Evolutionary conservation across 805 yeast genomes (phyloP).

Genomic region (Metschnikowia proteae): DNA sequence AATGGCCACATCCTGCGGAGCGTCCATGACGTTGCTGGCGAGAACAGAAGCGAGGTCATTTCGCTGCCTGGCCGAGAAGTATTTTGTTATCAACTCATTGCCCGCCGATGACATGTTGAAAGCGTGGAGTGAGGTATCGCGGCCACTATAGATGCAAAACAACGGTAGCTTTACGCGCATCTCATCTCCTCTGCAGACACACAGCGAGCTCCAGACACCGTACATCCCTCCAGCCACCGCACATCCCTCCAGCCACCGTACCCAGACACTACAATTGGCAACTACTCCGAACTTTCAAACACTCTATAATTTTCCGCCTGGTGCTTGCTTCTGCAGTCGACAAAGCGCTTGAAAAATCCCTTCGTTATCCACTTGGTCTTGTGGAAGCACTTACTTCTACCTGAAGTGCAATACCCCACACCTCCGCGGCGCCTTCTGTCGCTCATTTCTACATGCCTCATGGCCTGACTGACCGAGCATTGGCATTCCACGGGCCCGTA

Average conservation of each 20-base stretch:
- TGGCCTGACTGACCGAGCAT: background rate
- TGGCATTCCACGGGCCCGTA: too few species aligned
- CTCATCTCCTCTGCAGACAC: background rate
- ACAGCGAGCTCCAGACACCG: background rate
- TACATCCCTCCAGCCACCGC: background rate
- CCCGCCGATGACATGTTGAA: background rate
- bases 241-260: background rate
- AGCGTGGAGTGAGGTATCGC: background rate
- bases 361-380: too few species aligned
- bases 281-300: too few species aligned
- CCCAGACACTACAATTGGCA: background rate
- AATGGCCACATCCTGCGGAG: conserved; percentile 11
- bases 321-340: too few species aligned
- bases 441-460: background rate
- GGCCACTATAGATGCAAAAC: background rate
- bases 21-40: conserved; percentile 4
- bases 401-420: background rate
- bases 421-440: too few species aligned
- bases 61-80: conserved; percentile 10
- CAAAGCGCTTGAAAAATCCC: too few species aligned
- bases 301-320: too few species aligned
- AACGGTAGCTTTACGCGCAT: background rate
- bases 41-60: conserved; percentile 6
- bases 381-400: too few species aligned
- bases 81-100: conserved; percentile 7